These are phyloP conservation scores for Phyllosticta capitalensis DNA, from an alignment of 2,329 filamentous ascomycete species.

Conservation along the genomic window DNA sequence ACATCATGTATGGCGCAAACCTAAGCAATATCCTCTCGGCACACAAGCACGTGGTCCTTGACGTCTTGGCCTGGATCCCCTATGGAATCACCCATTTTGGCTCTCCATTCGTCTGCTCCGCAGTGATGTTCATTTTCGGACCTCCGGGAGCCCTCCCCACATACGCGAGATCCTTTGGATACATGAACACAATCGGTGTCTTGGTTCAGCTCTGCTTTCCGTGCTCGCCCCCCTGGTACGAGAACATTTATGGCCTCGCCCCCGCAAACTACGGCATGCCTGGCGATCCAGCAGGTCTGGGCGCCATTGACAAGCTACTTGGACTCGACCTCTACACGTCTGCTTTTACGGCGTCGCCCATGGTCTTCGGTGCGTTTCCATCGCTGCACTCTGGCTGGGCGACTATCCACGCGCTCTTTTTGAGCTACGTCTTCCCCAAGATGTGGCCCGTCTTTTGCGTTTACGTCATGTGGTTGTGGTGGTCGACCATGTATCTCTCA, in stretches of 20 bases:
- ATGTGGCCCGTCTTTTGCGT: slow-evolving; percentile 69
- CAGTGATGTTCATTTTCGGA: slow-evolving; percentile 76
- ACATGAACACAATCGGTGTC: slow-evolving; percentile 83
- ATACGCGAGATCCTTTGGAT: slow-evolving; percentile 81
- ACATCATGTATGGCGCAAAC: slow-evolving; percentile 92
- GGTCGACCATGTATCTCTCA: slow-evolving; percentile 96
- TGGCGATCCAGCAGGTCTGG: slow-evolving; percentile 81
- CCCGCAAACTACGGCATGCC: slow-evolving; percentile 88
- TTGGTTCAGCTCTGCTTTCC: slow-evolving; percentile 83
- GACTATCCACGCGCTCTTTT: slow-evolving; percentile 81
- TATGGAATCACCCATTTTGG: slow-evolving; percentile 90
- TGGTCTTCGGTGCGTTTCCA: slow-evolving; percentile 92
- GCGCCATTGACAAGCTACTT: slow-evolving; percentile 80
- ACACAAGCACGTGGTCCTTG: slow-evolving; percentile 72
- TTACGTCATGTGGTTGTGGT: slow-evolving; percentile 93
- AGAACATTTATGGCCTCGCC: slow-evolving; percentile 81
- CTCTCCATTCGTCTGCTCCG: slow-evolving; percentile 68
- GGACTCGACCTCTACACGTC: slow-evolving; percentile 90
- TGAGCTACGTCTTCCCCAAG: slow-evolving; percentile 83
- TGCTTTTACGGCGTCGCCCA: slow-evolving; percentile 77
- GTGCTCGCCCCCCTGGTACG: slow-evolving; percentile 94
- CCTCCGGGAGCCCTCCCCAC: slow-evolving; percentile 77
- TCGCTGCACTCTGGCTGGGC: slow-evolving; percentile 86
- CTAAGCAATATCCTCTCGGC: slow-evolving; percentile 91
- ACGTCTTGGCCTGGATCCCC: slow-evolving; percentile 84